Percentiles rank a stretch among this genome's conserved stretches.
Evolutionary conservation across 495 filamentous ascomycete species (phyloP).

Genomic region (Collariella sp.): DNA sequence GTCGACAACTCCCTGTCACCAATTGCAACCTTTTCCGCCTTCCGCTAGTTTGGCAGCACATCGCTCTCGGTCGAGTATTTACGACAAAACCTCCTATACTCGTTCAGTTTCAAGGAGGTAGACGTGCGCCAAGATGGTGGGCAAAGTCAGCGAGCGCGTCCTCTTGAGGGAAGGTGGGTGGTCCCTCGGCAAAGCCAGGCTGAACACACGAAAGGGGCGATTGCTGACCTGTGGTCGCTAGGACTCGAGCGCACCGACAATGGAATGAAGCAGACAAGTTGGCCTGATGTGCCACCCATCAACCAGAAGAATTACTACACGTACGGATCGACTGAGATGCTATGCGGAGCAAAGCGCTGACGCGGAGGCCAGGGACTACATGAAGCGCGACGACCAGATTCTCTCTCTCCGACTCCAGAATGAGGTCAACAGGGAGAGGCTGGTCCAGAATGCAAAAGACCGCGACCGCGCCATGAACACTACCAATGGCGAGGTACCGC

Average conservation of each 20-base stretch:
- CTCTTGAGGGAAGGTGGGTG: constrained; percentile 42
- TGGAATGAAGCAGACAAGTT: constrained; percentile 87
- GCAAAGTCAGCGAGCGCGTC: constrained; percentile 47
- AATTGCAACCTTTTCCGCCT: not conserved
- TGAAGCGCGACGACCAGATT: constrained; percentile 95
- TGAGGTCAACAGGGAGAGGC: constrained; percentile 68
- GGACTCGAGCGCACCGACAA: constrained; percentile 95
- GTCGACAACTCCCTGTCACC: not conserved
- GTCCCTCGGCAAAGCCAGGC: not conserved
- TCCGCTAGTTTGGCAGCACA: not conserved
- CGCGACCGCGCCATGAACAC: constrained; percentile 77
- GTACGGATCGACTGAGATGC: constrained; percentile 44
- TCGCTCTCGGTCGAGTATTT: not conserved
- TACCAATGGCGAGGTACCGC: constrained; percentile 51
- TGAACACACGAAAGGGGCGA: not conserved
- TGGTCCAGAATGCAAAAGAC: constrained; percentile 78
- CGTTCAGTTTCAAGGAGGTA: not conserved
- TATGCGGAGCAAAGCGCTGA: constrained; percentile 12
- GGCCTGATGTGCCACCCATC: constrained; percentile 85
- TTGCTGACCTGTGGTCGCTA: constrained; percentile 28
- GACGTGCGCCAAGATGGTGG: constrained; percentile 33
- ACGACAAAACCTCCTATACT: not conserved
- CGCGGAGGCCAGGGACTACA: constrained; percentile 62
- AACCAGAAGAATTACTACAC: constrained; percentile 99
- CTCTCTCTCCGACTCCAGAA: constrained; percentile 77